Conservation (phyloP, 176 grass and related monocot species). For the Ampelocalamus luodianensis region DNA sequence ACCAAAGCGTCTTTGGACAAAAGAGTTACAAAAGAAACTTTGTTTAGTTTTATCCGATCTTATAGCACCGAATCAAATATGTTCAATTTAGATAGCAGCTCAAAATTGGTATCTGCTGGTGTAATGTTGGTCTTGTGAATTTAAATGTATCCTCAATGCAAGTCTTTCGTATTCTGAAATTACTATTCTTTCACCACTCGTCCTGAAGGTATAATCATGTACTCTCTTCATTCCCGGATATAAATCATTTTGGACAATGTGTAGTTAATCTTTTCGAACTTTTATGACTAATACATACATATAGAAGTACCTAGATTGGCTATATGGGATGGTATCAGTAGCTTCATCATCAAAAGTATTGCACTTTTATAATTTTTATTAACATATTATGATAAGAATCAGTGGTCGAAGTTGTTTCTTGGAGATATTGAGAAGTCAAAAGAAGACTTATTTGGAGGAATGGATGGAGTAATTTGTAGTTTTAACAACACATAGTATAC, state of each 20-base stretch:
- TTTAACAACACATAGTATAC: not conserved
- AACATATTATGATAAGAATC: slow-evolving; percentile 12
- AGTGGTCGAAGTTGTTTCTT: not conserved
- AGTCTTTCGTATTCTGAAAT: not conserved
- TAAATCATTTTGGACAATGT: not conserved
- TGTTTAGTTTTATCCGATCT: slow-evolving; percentile 17
- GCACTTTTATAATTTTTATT: not conserved
- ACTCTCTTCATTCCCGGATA: not conserved
- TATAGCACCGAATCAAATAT: slow-evolving; percentile 20
- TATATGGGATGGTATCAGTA: not conserved
- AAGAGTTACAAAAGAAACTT: not conserved
- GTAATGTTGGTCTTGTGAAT: slow-evolving; percentile 15
- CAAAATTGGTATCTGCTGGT: not conserved
- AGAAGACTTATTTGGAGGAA: slow-evolving; percentile 1
- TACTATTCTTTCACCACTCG: not conserved
- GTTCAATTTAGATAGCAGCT: slow-evolving; percentile 24
- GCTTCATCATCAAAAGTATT: not conserved
- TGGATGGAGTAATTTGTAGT: slow-evolving; percentile 5
- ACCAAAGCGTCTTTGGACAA: not conserved
- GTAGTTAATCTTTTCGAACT: not conserved
- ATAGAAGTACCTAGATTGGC: not conserved
- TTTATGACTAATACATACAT: not conserved
- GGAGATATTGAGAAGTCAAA: not conserved
- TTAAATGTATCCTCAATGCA: slow-evolving; percentile 17
- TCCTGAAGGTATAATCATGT: not conserved